These are phyloP conservation scores for Clonostachys byssicola DNA, from an alignment of 2,329 filamentous ascomycete genomes.

Conservation along the genomic window DNA sequence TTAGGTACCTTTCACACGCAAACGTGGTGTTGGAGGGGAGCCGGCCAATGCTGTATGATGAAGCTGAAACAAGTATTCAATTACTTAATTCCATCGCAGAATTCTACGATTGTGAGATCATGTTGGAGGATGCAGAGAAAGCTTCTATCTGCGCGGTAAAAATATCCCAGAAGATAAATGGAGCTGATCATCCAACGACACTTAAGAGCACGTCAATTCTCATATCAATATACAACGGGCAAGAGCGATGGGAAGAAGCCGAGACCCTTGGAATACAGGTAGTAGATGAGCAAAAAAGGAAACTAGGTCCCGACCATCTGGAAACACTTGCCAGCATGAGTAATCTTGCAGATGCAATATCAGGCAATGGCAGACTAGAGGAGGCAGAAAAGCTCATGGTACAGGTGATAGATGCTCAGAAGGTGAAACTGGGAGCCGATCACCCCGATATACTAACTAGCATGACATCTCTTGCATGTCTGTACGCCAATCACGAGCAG, in stretches of 20 bases:
- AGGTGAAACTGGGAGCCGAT: conserved; percentile 1
- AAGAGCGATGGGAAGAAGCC: conserved; percentile 6
- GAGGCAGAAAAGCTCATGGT: conserved; percentile 6
- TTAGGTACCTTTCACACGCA: too few species aligned
- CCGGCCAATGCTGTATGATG: too few species aligned
- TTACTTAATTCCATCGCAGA: too few species aligned
- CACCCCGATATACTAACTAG: neutral
- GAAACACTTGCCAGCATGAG: neutral
- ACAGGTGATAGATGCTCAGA: conserved; percentile 6
- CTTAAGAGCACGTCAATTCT: conserved; percentile 5
- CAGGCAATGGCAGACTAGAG: neutral
- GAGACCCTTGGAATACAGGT: conserved; percentile 6
- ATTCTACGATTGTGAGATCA: too few species aligned
- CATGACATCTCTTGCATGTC: conserved; percentile 1
- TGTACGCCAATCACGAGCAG: neutral
- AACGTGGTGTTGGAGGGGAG: too few species aligned
- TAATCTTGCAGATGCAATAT: conserved; percentile 3
- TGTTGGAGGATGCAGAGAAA: too few species aligned
- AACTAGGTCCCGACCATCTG: conserved; percentile 6
- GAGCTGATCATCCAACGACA: conserved; percentile 2
- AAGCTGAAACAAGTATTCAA: too few species aligned
- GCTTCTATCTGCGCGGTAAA: conserved; percentile 4
- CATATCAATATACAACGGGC: neutral
- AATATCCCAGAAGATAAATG: conserved; percentile 1
- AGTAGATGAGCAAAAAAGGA: conserved; percentile 4